Base-by-base conservation (phyloP, 306 rosid species). In the Purshia tridentata region DNA sequence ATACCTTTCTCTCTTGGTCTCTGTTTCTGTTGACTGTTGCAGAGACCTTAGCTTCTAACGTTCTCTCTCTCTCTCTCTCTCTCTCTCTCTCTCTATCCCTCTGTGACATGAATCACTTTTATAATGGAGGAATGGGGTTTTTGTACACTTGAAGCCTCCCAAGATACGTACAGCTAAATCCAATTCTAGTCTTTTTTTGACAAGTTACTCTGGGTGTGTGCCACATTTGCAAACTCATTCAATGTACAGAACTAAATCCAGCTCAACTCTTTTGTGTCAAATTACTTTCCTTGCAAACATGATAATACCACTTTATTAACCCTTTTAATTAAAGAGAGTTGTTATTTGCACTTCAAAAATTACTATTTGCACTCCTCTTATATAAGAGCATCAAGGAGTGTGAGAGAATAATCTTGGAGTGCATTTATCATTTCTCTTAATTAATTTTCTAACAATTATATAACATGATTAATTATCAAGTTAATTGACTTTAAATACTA, bases 91-190 rank as follows among this genome's bases (percentile, higher is more conserved):
- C 12, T 9, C 72, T 50, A 10, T 15, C n/a, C 50, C n/a, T 2
- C 4, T 9, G 47, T 15, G 40, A 29, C 44, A 37, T 50, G 42
- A 3, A 53, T 40, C 18, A 7, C 18, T 69, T 69, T 54, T 70
- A 54, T 70, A 70, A 54, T 54, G 74, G 74, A 29, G 13, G 59
- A 68, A 50, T 19, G 73, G 29, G 73, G 46, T 29, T 29, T 1
- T 39, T 60, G 47, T 6, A 7, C 18, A 4, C 6, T 12, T 41
- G 74, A 45, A 65, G 69, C n/a, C 53, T 45, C 12, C 1, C n/a
- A n/a, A n/a, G n/a, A n/a, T 8, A 19, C 2, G 0, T 16, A 45
- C n/a, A 12, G 19, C 69, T 52, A 65, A 20, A 48, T 12, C 37
- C 22, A n/a, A 5, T 4, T 42, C 14, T 5, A 63, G 41, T 63